Evolutionary conservation across 1,284 basidiomycete species (phyloP), one percentile per base, ranked within the genome.

Genomic region (Grifola frondosa): DNA sequence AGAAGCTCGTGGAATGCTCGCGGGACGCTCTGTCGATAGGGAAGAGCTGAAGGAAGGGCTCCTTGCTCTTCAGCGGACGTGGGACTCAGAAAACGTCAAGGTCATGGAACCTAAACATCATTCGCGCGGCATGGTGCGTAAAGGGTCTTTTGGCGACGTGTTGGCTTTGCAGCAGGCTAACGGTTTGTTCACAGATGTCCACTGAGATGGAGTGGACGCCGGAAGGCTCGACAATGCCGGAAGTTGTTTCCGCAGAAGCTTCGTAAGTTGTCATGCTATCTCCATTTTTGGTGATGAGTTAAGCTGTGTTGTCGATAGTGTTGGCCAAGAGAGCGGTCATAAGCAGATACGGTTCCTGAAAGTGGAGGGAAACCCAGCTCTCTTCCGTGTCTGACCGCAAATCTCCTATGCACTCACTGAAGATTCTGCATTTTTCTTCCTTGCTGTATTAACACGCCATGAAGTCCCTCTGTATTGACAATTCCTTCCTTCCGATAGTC

Each of bases 1-100:
- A 9, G 45, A 54, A 21, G 54, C 54, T 23, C 48, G 44, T 17
- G 56, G 54, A n/a, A 53, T 52, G 28, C 48, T 58, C 23, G 49
- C 46, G 30, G 54, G 56, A 13, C 44, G 40, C 13, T 37, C 51
- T 13, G 56, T 58, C 20, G 49, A 56, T 28, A 40, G 54, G 23
- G 54, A 54, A 20, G 49, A 48, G 19, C 39, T 58, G 34, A 56
- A 52, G 48, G 25, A 44, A 15, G 44, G 40, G 24, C 44, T 56
- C 43, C 30, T 53, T 12, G 45, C 48, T 39, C 43, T 58, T 29
- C 57, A 56, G 48, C 49, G 50, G 37, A 37, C 41, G 32, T 58
- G 57, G 57, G 52, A 50, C 40, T 24, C 52, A 6, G 37, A 48
- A 36, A 42, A 44, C 5, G 24, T 50, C 24, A 46, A 40, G 39